Evolutionary conservation across 805 yeast genomes (phyloP).

Genomic region (Yarrowia sp.): DNA sequence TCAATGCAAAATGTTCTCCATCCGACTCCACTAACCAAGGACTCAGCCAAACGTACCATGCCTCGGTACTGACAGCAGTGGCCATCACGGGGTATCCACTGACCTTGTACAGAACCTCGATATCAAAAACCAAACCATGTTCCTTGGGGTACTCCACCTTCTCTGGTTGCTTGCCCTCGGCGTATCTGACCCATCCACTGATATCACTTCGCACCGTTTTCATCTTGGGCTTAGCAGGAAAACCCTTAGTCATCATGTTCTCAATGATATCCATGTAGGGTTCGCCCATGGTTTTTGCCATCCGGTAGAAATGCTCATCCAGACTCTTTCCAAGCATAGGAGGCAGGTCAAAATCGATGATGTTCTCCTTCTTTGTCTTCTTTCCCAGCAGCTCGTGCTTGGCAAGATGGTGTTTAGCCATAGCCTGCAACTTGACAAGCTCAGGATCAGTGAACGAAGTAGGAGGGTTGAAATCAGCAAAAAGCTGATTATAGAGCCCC

Average conservation of each 20-base stretch:
- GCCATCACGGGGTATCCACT: slow-evolving; percentile 78
- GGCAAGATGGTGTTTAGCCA: slow-evolving; percentile 60
- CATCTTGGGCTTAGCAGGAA: slow-evolving; percentile 45
- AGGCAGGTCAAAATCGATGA: slow-evolving; percentile 58
- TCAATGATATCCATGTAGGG: slow-evolving; percentile 58
- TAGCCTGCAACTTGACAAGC: slow-evolving; percentile 42
- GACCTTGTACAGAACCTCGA: slow-evolving; percentile 76
- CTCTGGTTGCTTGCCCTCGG: slow-evolving; percentile 51
- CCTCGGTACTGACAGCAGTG: slow-evolving; percentile 67
- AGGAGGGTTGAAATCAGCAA: slow-evolving; percentile 28
- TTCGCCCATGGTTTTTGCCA: slow-evolving; percentile 56
- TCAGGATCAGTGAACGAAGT: not conserved
- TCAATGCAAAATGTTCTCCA: not conserved
- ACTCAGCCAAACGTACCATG: slow-evolving; percentile 95
- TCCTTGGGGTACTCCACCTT: slow-evolving; percentile 69
- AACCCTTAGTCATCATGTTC: slow-evolving; percentile 43
- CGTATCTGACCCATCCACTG: slow-evolving; percentile 84
- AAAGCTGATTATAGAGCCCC: slow-evolving; percentile 31
- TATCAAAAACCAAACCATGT: slow-evolving; percentile 76
- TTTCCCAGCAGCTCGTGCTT: slow-evolving; percentile 72
- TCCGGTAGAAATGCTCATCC: slow-evolving; percentile 79
- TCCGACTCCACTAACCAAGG: slow-evolving; percentile 48
- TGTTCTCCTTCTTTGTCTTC: slow-evolving; percentile 58
- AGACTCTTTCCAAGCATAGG: slow-evolving; percentile 64
- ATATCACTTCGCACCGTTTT: slow-evolving; percentile 48